Conservation (phyloP, 2,329 filamentous ascomycete genomes). For the Penicillium frequentans region DNA sequence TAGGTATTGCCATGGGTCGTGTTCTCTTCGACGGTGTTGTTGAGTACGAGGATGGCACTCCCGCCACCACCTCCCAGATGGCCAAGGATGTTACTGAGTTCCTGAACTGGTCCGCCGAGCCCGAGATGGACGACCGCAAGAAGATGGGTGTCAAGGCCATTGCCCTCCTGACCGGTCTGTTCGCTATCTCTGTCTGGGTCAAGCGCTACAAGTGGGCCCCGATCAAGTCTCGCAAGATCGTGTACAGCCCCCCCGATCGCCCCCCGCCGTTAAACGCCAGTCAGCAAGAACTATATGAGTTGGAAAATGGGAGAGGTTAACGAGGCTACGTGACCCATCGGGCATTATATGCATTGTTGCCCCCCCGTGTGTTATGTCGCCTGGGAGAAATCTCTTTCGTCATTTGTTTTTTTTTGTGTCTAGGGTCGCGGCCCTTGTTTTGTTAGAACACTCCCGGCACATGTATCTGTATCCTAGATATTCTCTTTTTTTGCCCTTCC, state of each 20-base stretch:
- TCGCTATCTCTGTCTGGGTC: slow-evolving; percentile 90
- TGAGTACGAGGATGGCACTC: slow-evolving; percentile 96
- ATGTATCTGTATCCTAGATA: slow-evolving; percentile 48
- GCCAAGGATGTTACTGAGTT: slow-evolving; percentile 99
- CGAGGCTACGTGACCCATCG: slow-evolving; percentile 25
- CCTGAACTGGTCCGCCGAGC: slow-evolving; percentile 98
- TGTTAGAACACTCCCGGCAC: slow-evolving; percentile 41
- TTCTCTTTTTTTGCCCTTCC: slow-evolving; percentile 36
- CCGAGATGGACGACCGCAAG: slow-evolving; percentile 99
- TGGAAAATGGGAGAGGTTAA: slow-evolving; percentile 30
- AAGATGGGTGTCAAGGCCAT: slow-evolving; percentile 99
- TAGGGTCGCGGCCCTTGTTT: slow-evolving; percentile 34
- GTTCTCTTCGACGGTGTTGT: slow-evolving; percentile 96
- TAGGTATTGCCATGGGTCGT: slow-evolving; percentile 91
- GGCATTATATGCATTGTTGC: slow-evolving; percentile 27
- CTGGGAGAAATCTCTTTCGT: slow-evolving; percentile 25
- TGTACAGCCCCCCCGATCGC: slow-evolving; percentile 74
- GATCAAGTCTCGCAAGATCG: slow-evolving; percentile 92
- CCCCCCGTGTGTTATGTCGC: slow-evolving; percentile 21
- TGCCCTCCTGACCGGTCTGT: slow-evolving; percentile 73
- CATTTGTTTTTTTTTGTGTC: slow-evolving; percentile 26
- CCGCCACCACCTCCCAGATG: slow-evolving; percentile 96
- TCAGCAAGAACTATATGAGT: slow-evolving; percentile 29
- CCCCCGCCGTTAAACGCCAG: slow-evolving; percentile 34
- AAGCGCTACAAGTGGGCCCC: slow-evolving; percentile 99